phyloP scores from a whole-genome alignment of 495 filamentous ascomycete genomes.

The Hypoxylon trugodes region DNA sequence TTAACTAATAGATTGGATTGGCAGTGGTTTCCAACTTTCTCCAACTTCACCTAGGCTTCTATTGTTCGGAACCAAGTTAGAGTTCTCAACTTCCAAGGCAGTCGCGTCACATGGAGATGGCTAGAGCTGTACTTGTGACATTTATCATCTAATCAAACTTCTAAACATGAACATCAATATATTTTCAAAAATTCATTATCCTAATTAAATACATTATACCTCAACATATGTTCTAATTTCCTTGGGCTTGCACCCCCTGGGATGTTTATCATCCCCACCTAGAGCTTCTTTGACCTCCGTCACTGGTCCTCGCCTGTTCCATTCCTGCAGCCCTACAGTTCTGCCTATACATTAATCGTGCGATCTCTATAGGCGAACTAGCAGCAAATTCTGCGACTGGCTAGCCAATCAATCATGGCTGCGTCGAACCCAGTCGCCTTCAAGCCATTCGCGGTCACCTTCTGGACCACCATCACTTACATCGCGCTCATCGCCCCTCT shows the following conservation, averaged over 20 bases:
- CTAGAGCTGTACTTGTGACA: neutral
- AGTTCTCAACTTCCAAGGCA: constrained; percentile 5
- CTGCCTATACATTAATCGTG: constrained; percentile 18
- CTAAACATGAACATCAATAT: constrained; percentile 18
- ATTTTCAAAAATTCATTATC: neutral
- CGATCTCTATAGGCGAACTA: constrained; percentile 26
- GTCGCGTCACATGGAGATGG: neutral
- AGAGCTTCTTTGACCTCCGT: constrained; percentile 16
- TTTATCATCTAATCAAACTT: neutral
- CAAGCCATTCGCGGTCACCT: constrained; percentile 71
- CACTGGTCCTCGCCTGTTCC: constrained; percentile 21
- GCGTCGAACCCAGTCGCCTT: constrained; percentile 60
- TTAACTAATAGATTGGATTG: too few species aligned
- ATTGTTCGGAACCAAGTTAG: neutral
- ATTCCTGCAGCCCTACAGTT: constrained; percentile 32
- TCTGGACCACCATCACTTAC: constrained; percentile 75
- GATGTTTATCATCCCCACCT: constrained; percentile 34
- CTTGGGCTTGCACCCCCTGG: constrained; percentile 8
- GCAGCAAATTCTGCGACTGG: constrained; percentile 19
- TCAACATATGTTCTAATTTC: constrained; percentile 14
- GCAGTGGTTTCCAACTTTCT: constrained; percentile 2
- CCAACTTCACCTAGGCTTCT: neutral
- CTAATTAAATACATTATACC: neutral
- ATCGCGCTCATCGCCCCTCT: constrained; percentile 73
- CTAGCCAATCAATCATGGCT: constrained; percentile 43